Base-by-base conservation (phyloP, 306 rosid genomes). In the Quercus engelmannii region DNA sequence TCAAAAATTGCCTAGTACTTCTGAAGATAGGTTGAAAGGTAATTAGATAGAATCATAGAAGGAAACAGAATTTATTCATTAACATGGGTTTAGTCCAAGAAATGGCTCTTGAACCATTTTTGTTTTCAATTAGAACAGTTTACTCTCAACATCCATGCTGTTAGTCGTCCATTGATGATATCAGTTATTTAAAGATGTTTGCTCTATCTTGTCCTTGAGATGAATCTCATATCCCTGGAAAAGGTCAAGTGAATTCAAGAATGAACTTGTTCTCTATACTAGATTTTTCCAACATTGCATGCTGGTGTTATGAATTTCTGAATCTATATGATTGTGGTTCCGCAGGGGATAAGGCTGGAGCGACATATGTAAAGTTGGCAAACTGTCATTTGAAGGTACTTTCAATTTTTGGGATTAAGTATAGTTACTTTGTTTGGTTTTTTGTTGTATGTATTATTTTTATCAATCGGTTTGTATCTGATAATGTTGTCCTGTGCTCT, bases 341-440 rank as follows among this genome's bases (percentile, higher is more conserved):
- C 84, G 52, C 79, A 95, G 99, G 96, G 98, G 96, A 93, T 74
- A 91, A 83, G 84, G 98, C 94, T 12, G 98, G 97, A 73, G 38
- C 93, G 5, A 82, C 89, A 3, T 93, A 91, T 75, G 71, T 92
- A 31, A 93, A 90, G 89, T 79, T 96, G 83, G 93, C 91, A 20
- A 88, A 75, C 85, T 96, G 99, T 80, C 96, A 93, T 87, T 61
- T 93, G 87, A 93, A 96, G 96, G 99, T 55, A 41, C 21, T 57
- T 72, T 75, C 41, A 55, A 63, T 9, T 21, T 85, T 83, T 81
- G 62, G 82, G 69, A 28, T 57, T 41, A 1, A 58, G 4, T 13
- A 30, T 13, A 25, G 30, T 49, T 49, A 43, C 19, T 14, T 49
- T 49, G 18, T 69, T 28, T 77, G n/a, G 38, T 28, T 73, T 49